A percentile compares a stretch with the other conserved stretches of the same genome.
phyloP scores from a whole-genome alignment of 2,329 filamentous ascomycete species.

The Penicillium glabrum region DNA sequence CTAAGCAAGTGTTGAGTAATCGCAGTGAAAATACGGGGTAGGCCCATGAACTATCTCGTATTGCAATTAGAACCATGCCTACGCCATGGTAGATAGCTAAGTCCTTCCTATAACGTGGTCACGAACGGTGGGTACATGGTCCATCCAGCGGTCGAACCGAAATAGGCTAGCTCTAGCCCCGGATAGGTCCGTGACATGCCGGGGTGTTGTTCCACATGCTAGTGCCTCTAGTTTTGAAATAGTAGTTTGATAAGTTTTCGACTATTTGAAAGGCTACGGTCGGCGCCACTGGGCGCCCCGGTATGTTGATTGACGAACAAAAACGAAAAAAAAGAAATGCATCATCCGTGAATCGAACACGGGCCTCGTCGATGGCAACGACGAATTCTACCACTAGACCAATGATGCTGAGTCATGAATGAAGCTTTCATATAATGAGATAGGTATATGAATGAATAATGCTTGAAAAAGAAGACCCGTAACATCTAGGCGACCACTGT shows the following conservation, averaged over 20 bases:
- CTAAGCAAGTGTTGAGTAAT: neutral
- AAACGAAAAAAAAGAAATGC: neutral
- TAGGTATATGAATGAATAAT: too few species aligned
- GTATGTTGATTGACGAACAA: neutral
- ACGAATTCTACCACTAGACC: slow-evolving; percentile 49
- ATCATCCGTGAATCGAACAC: slow-evolving; percentile 48
- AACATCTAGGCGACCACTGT: too few species aligned
- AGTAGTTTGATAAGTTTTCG: too few species aligned
- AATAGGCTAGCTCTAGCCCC: neutral
- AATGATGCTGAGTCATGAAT: slow-evolving; percentile 34
- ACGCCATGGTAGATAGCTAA: neutral
- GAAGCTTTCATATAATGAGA: too few species aligned
- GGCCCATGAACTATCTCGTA: neutral
- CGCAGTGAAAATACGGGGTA: neutral
- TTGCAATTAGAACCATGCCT: neutral
- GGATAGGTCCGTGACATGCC: neutral
- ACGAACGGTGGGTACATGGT: too few species aligned
- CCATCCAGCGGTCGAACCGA: neutral
- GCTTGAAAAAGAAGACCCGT: too few species aligned
- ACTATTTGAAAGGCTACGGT: neutral
- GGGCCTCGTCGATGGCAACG: slow-evolving; percentile 49
- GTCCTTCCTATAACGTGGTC: neutral
- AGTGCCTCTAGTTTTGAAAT: too few species aligned
- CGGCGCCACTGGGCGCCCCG: too few species aligned
- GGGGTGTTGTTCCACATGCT: neutral